phyloP scores from a whole-genome alignment of 2,329 filamentous ascomycete species.

The Xylariales sp. region DNA sequence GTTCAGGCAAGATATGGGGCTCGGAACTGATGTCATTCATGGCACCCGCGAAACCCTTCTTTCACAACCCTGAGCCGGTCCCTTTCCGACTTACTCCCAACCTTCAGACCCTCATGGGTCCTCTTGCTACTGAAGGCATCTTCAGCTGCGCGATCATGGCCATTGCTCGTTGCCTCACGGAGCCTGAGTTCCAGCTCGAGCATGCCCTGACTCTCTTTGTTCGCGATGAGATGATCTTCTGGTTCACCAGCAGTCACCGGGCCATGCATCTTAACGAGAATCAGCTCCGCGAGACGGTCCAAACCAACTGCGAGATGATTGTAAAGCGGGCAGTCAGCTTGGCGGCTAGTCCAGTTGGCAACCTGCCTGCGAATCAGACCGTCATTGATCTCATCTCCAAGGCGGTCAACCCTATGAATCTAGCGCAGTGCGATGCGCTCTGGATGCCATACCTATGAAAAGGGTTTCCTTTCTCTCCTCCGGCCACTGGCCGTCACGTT shows the following conservation, averaged over 20 bases:
- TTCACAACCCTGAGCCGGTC: constrained; percentile 92
- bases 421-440: constrained; percentile 83
- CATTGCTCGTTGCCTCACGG: constrained; percentile 87
- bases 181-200: constrained; percentile 85
- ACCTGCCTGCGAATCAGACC: constrained; percentile 92
- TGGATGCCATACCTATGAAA: constrained; percentile 97
- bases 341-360: constrained; percentile 71
- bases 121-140: constrained; percentile 91
- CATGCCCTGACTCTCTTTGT: constrained; percentile 94
- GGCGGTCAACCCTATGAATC: constrained; percentile 85
- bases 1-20: constrained; percentile 91
- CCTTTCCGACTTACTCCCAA: constrained; percentile 97
- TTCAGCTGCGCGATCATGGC: constrained; percentile 95
- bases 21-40: constrained; percentile 90
- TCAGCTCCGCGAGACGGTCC: constrained; percentile 73
- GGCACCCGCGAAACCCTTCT: constrained; percentile 77
- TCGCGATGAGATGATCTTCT: constrained; percentile 95
- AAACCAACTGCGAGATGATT: constrained; percentile 83
- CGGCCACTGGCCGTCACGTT: no score
- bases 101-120: constrained; percentile 92
- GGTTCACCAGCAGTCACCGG: constrained; percentile 80
- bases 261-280: constrained; percentile 54
- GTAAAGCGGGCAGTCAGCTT: constrained; percentile 86
- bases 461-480: no score
- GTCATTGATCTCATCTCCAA: constrained; percentile 91